Base-by-base conservation (phyloP, 2,329 filamentous ascomycete species). In the Hysterium pulicare region DNA sequence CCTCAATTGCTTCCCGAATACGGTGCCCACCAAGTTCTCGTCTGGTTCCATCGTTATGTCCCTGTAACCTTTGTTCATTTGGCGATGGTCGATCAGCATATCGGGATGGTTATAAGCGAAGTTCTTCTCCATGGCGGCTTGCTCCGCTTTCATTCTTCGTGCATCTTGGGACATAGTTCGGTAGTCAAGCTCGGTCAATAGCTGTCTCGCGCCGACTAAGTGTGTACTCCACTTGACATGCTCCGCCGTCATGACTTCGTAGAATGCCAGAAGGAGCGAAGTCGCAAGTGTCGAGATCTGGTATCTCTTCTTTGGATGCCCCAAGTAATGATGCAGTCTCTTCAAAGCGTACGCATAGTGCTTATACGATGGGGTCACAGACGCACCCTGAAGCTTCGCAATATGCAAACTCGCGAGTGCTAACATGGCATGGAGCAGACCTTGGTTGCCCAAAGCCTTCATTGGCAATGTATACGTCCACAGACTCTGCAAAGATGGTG, bases 161-260 rank as follows among this genome's bases (percentile, higher is more conserved):
- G 89, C 82, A 41, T 83, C 77, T 43, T 79, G 79, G 0, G 86
- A 87, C 72, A 90, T 84, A 2, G 80, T 76, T 8, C 77, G 76
- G 47, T 90, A 87, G 38, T 93, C 85, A 32, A 94, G 86, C 60
- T 97, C 90, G 40, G 81, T 79, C 20, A 97, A 76, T 22, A 97
- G 76, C 49, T 90, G 85, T 31, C 85, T 83, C 8, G 89, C 87
- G 10, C 93, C 93, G 36, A 87, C 81, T 28, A 97, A 73, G 67
- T 97, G 93, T 48, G 87, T 91, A 58, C 87, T 93, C 93, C 93
- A 98, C 64, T 95, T 95, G 42, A 86, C 83, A 57, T 97, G 91
- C 53, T 98, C 91, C 17, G 90, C 91, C 26, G 86, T 86, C 83
- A 91, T 93, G 15, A 96, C 87, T 64, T 97, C 93, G 58, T 95